These are phyloP conservation scores for Sarocladium kiliense DNA, from an alignment of 2,329 filamentous ascomycete genomes.

Conservation along the genomic window DNA sequence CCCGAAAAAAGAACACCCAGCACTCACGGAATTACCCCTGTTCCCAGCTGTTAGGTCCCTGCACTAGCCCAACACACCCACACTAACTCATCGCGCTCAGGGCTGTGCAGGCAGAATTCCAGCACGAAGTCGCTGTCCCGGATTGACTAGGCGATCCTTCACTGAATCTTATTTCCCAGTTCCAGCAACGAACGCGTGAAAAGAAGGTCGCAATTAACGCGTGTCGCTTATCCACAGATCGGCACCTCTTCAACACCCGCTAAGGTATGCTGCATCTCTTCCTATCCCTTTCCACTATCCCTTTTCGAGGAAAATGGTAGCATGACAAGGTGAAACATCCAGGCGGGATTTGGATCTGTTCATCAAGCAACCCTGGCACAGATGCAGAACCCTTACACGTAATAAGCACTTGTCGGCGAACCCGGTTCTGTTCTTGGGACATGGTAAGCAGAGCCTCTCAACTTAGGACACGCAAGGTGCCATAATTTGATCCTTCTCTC, in stretches of 20 bases:
- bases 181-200: no score
- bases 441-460: no score
- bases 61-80: neutral
- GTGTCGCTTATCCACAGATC: constrained; percentile 9
- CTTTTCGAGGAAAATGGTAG: neutral
- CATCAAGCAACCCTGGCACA: neutral
- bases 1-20: neutral
- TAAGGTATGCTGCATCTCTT: neutral
- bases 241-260: constrained; percentile 3
- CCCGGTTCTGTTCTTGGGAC: no score
- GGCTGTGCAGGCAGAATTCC: neutral
- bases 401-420: no score
- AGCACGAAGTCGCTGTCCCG: no score
- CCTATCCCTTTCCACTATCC: neutral
- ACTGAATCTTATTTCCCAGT: no score
- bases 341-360: neutral
- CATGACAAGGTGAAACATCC: neutral
- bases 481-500: no score
- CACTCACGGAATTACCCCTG: neutral
- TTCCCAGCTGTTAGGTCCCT: neutral
- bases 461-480: no score
- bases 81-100: neutral
- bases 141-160: no score
- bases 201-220: no score
- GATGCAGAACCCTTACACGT: no score